Percentiles rank a stretch among this genome's conserved stretches.
Evolutionary conservation across 2,329 filamentous ascomycete genomes (phyloP).

Genomic region (Calonectria naviculata): DNA sequence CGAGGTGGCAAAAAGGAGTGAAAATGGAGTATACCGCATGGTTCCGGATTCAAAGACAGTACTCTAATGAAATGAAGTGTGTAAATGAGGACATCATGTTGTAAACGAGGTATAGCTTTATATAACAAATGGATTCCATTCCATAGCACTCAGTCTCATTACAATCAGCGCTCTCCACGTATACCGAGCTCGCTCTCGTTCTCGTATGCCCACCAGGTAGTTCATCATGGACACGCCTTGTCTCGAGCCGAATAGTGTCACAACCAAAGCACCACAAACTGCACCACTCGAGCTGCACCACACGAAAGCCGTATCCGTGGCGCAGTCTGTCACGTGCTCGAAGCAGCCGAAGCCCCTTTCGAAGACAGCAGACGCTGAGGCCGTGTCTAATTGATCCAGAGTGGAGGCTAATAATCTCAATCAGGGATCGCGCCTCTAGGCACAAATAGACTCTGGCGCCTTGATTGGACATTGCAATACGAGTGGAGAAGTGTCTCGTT

Average conservation of each 20-base stretch:
- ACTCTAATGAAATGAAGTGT: background rate
- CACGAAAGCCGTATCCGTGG: background rate
- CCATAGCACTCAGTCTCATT: too few species aligned
- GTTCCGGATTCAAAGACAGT: too few species aligned
- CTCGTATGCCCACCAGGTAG: background rate
- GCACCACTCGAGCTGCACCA: background rate
- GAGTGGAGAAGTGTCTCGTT: background rate
- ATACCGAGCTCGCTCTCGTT: background rate
- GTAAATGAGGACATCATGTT: background rate
- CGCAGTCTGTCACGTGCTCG: too few species aligned
- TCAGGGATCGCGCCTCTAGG: background rate
- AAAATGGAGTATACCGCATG: background rate
- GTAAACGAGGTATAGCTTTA: too few species aligned
- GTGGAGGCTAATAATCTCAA: background rate
- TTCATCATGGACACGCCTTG: background rate
- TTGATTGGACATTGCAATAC: background rate
- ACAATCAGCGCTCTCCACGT: too few species aligned
- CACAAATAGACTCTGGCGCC: background rate
- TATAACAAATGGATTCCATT: too few species aligned
- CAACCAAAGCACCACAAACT: background rate
- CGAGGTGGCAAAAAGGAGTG: background rate
- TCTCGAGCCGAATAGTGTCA: background rate
- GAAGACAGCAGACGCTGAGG: background rate
- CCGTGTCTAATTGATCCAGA: background rate
- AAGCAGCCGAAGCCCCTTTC: too few species aligned